A percentile compares a stretch with the other conserved stretches of the same genome.
Evolutionary conservation across 2,329 filamentous ascomycete genomes (phyloP).

Genomic region (Fusarium chlamydosporum): DNA sequence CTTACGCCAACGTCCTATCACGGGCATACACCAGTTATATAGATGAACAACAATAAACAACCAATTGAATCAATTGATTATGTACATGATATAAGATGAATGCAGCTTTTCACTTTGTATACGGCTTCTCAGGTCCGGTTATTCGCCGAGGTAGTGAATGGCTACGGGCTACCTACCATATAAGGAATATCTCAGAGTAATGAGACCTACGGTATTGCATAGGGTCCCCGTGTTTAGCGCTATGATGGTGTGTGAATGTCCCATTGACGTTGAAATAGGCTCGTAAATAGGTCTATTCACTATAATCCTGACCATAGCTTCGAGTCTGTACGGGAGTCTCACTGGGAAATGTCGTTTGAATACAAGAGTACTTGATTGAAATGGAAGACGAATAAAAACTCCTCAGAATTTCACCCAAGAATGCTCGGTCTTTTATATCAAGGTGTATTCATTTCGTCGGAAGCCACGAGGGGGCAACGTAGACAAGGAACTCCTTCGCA

Average conservation of each 20-base stretch:
- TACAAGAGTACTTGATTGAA: too few relatives aligned
- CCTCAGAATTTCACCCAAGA: too few relatives aligned
- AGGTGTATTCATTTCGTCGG: too few relatives aligned
- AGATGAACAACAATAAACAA: background rate
- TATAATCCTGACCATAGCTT: background rate
- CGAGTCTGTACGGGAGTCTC: background rate
- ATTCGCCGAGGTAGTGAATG: background rate
- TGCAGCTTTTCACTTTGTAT: background rate
- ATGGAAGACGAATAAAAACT: background rate
- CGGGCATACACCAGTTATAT: background rate
- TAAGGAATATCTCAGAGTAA: background rate
- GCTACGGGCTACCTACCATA: background rate
- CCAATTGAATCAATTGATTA: constrained; percentile 1
- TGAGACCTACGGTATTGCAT: background rate
- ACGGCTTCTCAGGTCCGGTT: background rate
- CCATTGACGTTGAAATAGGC: too few relatives aligned
- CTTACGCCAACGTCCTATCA: constrained; percentile 13
- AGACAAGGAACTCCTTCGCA: too few relatives aligned
- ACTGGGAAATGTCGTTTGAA: background rate
- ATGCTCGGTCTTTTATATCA: background rate
- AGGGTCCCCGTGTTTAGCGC: background rate
- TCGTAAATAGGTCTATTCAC: too few relatives aligned
- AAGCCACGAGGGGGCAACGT: too few relatives aligned
- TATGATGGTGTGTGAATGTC: too few relatives aligned
- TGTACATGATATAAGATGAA: background rate